These are phyloP conservation scores for Theobroma grandiflorum DNA, from an alignment of 441 rosid species.

Conservation along the genomic window DNA sequence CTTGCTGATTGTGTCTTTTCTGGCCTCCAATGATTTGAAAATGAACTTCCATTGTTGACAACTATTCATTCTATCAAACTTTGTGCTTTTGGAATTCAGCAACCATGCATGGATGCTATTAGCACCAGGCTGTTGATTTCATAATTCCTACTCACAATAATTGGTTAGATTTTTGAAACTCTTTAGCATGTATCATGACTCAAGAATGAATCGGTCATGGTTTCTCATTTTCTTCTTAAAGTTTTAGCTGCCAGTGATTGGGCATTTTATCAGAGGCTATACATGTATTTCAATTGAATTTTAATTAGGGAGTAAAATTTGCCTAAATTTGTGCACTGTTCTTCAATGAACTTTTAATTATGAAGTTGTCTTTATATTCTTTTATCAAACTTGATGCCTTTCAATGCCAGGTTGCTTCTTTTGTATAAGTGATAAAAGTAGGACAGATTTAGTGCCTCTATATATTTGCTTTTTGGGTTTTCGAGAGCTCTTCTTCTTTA, in stretches of 20 bases:
- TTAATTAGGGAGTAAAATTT: background rate
- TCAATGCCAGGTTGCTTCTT: too few relatives aligned
- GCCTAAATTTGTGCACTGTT: background rate
- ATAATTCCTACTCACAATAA: background rate
- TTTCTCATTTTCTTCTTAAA: slow-evolving; percentile 15
- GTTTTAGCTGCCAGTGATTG: background rate
- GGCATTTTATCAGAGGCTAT: slow-evolving; percentile 18
- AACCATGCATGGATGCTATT: background rate
- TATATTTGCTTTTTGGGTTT: too few relatives aligned
- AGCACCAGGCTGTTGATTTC: background rate
- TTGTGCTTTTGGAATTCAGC: background rate
- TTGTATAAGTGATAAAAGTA: background rate
- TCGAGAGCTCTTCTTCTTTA: background rate
- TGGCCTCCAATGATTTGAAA: slow-evolving; percentile 7
- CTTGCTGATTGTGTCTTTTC: background rate
- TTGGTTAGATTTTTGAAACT: slow-evolving; percentile 2
- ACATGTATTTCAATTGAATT: background rate
- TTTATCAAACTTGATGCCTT: slow-evolving; percentile 9
- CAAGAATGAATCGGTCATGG: slow-evolving; percentile 5
- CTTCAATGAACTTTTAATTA: slow-evolving; percentile 5
- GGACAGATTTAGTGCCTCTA: background rate
- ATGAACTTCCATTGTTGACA: slow-evolving; percentile 10
- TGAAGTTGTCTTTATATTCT: slow-evolving; percentile 13
- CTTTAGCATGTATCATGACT: background rate
- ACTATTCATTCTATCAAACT: background rate